These are phyloP conservation scores for Xylariales sp. DNA, from an alignment of 2,329 filamentous ascomycete genomes.

Conservation along the genomic window DNA sequence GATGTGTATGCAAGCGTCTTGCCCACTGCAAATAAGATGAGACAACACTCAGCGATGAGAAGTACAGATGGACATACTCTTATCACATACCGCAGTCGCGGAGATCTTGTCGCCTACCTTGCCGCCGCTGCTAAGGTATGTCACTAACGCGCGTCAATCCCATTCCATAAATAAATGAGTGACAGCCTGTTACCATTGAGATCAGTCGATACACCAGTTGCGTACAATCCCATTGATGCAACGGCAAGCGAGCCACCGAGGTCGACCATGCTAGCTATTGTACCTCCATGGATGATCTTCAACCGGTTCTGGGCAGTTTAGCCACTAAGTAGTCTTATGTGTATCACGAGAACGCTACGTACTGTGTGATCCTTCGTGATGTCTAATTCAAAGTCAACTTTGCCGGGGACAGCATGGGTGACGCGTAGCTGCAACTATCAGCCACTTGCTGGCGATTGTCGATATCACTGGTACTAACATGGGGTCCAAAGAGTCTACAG, in stretches of 20 bases:
- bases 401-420: constrained; percentile 58
- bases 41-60: neutral
- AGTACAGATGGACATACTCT: constrained; percentile 39
- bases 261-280: constrained; percentile 71
- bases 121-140: constrained; percentile 56
- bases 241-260: constrained; percentile 62
- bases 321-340: no score
- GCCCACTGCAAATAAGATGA: constrained; percentile 42
- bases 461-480: constrained; percentile 26
- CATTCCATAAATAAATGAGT: no score
- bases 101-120: constrained; percentile 51
- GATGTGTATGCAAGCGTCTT: constrained; percentile 59
- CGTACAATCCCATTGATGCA: constrained; percentile 58
- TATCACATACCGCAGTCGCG: constrained; percentile 55
- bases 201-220: constrained; percentile 62
- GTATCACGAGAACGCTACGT: constrained; percentile 16
- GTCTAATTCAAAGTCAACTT: constrained; percentile 71
- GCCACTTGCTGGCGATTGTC: neutral
- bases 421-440: constrained; percentile 56
- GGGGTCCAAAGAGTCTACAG: constrained; percentile 35
- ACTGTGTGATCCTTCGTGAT: constrained; percentile 74
- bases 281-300: constrained; percentile 72
- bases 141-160: no score
- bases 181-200: constrained; percentile 59
- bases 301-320: constrained; percentile 59